phyloP scores from a whole-genome alignment of 805 yeast genomes.

The Blastobotrys americana region DNA sequence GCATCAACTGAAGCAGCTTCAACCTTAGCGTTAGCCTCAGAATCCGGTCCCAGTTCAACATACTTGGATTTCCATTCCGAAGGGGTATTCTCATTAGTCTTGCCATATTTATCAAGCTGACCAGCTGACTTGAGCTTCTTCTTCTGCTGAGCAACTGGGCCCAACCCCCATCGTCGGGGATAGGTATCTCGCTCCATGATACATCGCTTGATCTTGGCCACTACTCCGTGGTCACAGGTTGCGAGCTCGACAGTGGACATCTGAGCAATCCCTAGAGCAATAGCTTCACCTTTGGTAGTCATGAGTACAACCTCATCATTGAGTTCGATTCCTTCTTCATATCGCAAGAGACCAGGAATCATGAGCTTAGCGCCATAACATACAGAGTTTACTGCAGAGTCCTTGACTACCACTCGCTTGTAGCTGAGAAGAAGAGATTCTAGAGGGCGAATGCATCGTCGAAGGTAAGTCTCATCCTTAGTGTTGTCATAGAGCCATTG shows the following conservation, averaged over 20 bases:
- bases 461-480: slow-evolving; percentile 90
- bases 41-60: slow-evolving; percentile 39
- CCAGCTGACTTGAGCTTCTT: slow-evolving; percentile 97
- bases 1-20: slow-evolving; percentile 27
- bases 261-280: slow-evolving; percentile 96
- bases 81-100: slow-evolving; percentile 91
- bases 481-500: slow-evolving; percentile 97
- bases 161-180: slow-evolving; percentile 99
- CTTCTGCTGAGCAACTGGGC: slow-evolving; percentile 98
- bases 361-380: slow-evolving; percentile 98
- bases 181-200: slow-evolving; percentile 99
- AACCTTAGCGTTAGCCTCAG: slow-evolving; percentile 18
- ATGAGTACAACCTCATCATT: slow-evolving; percentile 96
- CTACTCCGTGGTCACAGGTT: slow-evolving; percentile 96
- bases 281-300: slow-evolving; percentile 99
- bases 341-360: slow-evolving; percentile 97
- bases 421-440: slow-evolving; percentile 90
- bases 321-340: slow-evolving; percentile 94
- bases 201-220: slow-evolving; percentile 97
- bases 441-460: slow-evolving; percentile 90
- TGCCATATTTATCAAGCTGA: slow-evolving; percentile 92
- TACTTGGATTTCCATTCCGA: slow-evolving; percentile 83
- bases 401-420: slow-evolving; percentile 91
- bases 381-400: slow-evolving; percentile 94
- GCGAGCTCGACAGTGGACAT: slow-evolving; percentile 98